Evolutionary conservation across 768 basidiomycete species (phyloP).

Genomic region (Cystofilobasidium ferigula): DNA sequence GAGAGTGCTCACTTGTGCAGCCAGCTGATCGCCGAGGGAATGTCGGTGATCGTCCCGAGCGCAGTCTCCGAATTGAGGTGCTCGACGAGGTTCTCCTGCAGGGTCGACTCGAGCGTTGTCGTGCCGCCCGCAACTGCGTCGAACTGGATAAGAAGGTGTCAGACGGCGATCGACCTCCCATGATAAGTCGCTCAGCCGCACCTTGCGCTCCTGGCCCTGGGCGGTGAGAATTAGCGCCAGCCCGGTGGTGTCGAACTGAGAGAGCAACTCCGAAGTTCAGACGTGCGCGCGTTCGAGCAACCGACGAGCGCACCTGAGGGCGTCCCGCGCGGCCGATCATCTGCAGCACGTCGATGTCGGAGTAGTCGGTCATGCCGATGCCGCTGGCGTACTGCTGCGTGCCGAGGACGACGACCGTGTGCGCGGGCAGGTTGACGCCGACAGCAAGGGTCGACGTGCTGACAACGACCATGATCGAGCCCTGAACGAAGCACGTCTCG

Average conservation of each 20-base stretch:
- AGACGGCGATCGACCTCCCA: too few relatives aligned
- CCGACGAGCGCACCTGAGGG: constrained; percentile 47
- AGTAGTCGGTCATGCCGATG: constrained; percentile 62
- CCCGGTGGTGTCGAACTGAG: constrained; percentile 63
- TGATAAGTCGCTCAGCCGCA: constrained; percentile 57
- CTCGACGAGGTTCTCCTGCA: constrained; percentile 56
- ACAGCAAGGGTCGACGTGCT: constrained; percentile 90
- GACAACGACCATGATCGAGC: constrained; percentile 55
- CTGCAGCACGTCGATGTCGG: constrained; percentile 52
- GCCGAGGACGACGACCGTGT: constrained; percentile 71
- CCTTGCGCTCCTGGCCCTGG: constrained; percentile 53
- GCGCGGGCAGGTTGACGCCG: constrained; percentile 72
- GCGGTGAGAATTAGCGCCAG: constrained; percentile 76
- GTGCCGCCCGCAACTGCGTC: constrained; percentile 41
- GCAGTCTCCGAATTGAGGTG: constrained; percentile 92
- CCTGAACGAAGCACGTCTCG: constrained; percentile 62
- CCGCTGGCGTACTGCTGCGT: constrained; percentile 63
- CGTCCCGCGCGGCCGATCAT: constrained; percentile 91
- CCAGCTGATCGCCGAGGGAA: constrained; percentile 69
- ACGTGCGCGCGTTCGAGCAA: constrained; percentile 31
- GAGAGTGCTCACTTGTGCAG: constrained; percentile 31
- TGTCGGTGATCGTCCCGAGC: constrained; percentile 63
- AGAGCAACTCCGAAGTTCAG: too few relatives aligned
- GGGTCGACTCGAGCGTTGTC: constrained; percentile 67
- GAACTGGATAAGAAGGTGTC: background rate